Evolutionary conservation across 352 stramenopile species (phyloP), one percentile per base, ranked within the genome.

Genomic region (Phytophthora cajani): DNA sequence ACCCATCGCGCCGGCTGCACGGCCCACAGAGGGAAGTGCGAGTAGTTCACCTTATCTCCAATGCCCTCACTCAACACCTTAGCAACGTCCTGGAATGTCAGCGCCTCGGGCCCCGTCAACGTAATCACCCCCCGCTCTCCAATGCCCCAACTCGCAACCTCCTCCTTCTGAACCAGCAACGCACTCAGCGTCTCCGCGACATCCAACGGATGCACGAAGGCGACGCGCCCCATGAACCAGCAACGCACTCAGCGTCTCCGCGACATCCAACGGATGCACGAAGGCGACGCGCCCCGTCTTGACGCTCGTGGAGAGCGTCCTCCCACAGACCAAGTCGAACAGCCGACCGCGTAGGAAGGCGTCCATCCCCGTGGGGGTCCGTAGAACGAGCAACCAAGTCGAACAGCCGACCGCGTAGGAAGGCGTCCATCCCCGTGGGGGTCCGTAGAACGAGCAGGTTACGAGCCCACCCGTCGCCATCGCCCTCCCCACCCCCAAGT

Each of bases 1-100:
- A 91, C 88, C 87, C 87, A 94, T 30, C 89, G 77, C 33, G 87
- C 79, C 11, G 85, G 83, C 62, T 93, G 80, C 53, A 94, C 81
- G 3, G 85, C 83, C 87, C 87, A 94, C 23, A 91, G 62, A 3
- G 87, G 85, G 36, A 93, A 92, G 56, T 90, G 67, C 23, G 83
- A 90, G 58, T 85, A 91, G 11, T 58, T 72, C 16, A 94, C 84
- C 14, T 64, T 67, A 10, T 89, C 61, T 1, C 68, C 68, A 27
- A 93, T 75, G 2, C 69, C 72, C 0, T 74, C 12, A 6, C 78
- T 89, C 11, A 93, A 59, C n/a, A 78, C 55, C 16, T 81, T 47
- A 4, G 79, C 73, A 33, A 90, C 69, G 6, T 92, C 67, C 53
- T 79, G 42, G 58, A 80, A 93, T 14, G 79, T 68, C 47, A 94